Percentiles rank a stretch among this genome's conserved stretches.
Conservation (phyloP, 768 basidiomycete genomes). For the Lactarius hengduanensis region DNA sequence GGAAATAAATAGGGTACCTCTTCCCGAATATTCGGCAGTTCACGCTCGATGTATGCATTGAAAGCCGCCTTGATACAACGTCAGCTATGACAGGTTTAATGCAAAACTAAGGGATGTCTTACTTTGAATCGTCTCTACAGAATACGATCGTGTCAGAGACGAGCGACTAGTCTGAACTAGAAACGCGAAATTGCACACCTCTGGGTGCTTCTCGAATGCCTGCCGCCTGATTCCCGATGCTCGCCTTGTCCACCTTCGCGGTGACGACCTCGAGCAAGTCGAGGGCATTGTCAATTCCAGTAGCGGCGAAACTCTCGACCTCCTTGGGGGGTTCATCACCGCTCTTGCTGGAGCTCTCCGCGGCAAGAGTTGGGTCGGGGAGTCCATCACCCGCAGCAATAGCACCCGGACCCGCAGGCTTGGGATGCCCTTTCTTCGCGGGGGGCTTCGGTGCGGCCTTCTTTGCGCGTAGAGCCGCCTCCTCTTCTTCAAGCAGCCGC, state of each 20-base stretch:
- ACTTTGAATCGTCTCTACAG: conserved; percentile 86
- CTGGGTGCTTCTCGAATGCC: conserved; percentile 87
- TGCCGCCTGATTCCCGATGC: conserved; percentile 83
- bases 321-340: conserved; percentile 38
- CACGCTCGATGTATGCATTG: conserved; percentile 85
- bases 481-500: conserved; percentile 85
- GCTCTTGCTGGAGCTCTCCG: conserved; percentile 34
- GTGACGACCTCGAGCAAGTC: conserved; percentile 88
- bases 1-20: conserved; percentile 52
- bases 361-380: conserved; percentile 27
- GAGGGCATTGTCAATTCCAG: conserved; percentile 87
- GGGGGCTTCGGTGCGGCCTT: conserved; percentile 47
- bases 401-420: conserved; percentile 80
- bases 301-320: conserved; percentile 72
- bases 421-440: conserved; percentile 26
- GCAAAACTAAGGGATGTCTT: conserved; percentile 21
- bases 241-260: conserved; percentile 91
- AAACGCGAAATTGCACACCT: conserved; percentile 52
- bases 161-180: neutral
- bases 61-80: conserved; percentile 61
- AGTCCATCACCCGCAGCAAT: conserved; percentile 71
- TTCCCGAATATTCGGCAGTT: conserved; percentile 71
- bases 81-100: conserved; percentile 8
- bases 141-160: conserved; percentile 10
- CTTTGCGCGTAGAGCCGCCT: conserved; percentile 57